A percentile compares a stretch with the other conserved stretches of the same genome.
These are phyloP conservation scores for Blastobotrys malaysiensis DNA, from an alignment of 1,139 yeast genomes.

Conservation along the genomic window DNA sequence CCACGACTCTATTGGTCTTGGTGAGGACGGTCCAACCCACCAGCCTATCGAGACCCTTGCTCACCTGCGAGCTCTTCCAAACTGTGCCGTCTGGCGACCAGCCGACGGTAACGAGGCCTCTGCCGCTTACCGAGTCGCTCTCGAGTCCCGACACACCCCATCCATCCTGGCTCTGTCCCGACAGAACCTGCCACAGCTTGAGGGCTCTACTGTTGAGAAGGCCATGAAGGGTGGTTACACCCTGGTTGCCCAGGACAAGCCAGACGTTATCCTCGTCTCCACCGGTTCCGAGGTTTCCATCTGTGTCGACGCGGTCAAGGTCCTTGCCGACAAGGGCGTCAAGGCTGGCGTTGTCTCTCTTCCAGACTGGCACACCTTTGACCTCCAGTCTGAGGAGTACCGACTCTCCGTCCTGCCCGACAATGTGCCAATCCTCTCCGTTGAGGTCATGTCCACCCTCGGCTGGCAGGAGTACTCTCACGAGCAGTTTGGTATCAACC, in stretches of 20 bases:
- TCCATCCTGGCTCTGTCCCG: slow-evolving; percentile 89
- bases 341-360: slow-evolving; percentile 81
- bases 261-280: slow-evolving; percentile 77
- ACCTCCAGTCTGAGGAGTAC: slow-evolving; percentile 74
- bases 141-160: slow-evolving; percentile 72
- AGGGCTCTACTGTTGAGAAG: slow-evolving; percentile 86
- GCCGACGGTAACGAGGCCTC: slow-evolving; percentile 99
- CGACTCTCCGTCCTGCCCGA: slow-evolving; percentile 85
- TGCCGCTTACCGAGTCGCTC: slow-evolving; percentile 86
- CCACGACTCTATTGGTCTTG: slow-evolving; percentile 97
- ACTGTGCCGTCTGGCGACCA: slow-evolving; percentile 97
- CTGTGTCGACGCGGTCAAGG: slow-evolving; percentile 75
- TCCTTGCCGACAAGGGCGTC: slow-evolving; percentile 55
- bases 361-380: slow-evolving; percentile 92
- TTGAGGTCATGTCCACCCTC: slow-evolving; percentile 86
- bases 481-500: slow-evolving; percentile 92
- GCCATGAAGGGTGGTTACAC: slow-evolving; percentile 96
- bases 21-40: slow-evolving; percentile 99
- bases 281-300: slow-evolving; percentile 96
- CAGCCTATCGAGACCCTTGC: slow-evolving; percentile 99
- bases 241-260: slow-evolving; percentile 49
- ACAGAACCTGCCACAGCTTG: slow-evolving; percentile 96
- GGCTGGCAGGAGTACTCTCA: slow-evolving; percentile 97
- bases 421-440: slow-evolving; percentile 87
- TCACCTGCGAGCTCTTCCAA: slow-evolving; percentile 96